Conservation (phyloP, 1,284 basidiomycete genomes). For the Mycosarcoma maydis region DNA sequence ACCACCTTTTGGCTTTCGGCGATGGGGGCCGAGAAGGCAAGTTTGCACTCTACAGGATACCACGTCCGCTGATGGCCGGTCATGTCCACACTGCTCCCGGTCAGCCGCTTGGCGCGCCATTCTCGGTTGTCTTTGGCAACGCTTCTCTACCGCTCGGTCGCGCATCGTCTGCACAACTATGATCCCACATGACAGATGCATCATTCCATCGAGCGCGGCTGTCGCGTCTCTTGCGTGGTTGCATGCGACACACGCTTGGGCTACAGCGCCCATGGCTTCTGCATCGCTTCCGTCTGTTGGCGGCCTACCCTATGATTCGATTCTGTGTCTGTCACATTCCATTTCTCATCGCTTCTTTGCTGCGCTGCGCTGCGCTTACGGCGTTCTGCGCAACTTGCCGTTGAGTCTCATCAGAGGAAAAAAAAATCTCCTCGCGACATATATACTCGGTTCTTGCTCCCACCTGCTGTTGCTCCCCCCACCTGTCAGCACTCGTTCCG, state of each 20-base stretch:
- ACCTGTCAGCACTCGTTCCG: background rate
- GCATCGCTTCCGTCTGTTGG: too few relatives aligned
- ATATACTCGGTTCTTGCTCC: background rate
- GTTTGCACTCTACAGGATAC: conserved; percentile 2
- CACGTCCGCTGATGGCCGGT: conserved; percentile 12
- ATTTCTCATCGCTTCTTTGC: background rate
- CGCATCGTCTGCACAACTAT: too few relatives aligned
- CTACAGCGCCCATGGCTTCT: too few relatives aligned
- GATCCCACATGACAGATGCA: conserved; percentile 11
- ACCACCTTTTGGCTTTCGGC: conserved; percentile 3
- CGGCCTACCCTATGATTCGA: too few relatives aligned
- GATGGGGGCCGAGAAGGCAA: background rate
- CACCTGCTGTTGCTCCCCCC: conserved; percentile 1
- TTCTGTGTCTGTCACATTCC: background rate
- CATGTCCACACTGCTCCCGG: conserved; percentile 16
- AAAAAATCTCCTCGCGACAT: background rate
- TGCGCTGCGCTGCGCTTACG: background rate
- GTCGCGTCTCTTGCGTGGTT: conserved; percentile 12
- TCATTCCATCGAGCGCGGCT: conserved; percentile 15
- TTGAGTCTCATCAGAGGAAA: too few relatives aligned
- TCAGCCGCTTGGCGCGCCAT: background rate
- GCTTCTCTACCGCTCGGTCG: background rate
- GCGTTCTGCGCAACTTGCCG: conserved; percentile 1
- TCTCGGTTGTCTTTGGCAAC: background rate
- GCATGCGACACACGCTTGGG: conserved; percentile 5